phyloP scores from a whole-genome alignment of 495 filamentous ascomycete genomes.

The Tuber umbilicatum region DNA sequence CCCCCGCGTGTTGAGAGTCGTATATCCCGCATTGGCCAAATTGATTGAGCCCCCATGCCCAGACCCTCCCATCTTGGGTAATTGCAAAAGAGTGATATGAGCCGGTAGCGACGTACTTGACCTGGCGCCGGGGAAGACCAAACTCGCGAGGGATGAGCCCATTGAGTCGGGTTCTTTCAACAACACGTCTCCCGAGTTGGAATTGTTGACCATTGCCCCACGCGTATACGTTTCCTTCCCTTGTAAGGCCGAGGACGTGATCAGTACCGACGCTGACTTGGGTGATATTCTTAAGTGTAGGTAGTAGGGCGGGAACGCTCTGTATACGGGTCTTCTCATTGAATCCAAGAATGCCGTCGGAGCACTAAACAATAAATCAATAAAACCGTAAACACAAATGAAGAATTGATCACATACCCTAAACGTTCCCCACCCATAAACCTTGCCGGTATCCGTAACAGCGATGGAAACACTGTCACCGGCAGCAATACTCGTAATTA shows the following conservation, averaged over 20 bases:
- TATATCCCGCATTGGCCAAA: slow-evolving; percentile 72
- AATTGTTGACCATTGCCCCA: slow-evolving; percentile 70
- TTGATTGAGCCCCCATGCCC: slow-evolving; percentile 81
- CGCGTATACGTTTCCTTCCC: slow-evolving; percentile 57
- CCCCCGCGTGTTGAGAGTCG: slow-evolving; percentile 55
- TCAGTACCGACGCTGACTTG: slow-evolving; percentile 59
- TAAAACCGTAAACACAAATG: slow-evolving; percentile 6
- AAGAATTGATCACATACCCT: slow-evolving; percentile 47
- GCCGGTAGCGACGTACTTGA: slow-evolving; percentile 54
- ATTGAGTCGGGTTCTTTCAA: slow-evolving; percentile 54
- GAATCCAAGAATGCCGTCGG: slow-evolving; percentile 69
- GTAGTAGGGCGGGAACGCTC: slow-evolving; percentile 47
- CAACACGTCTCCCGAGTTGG: slow-evolving; percentile 65
- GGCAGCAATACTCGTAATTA: slow-evolving; percentile 56
- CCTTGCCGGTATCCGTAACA: slow-evolving; percentile 57
- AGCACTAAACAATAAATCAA: slow-evolving; percentile 44
- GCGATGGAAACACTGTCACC: slow-evolving; percentile 59
- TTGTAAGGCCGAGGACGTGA: slow-evolving; percentile 64
- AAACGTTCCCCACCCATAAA: slow-evolving; percentile 71
- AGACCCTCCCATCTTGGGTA: slow-evolving; percentile 62
- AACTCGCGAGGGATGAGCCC: slow-evolving; percentile 64
- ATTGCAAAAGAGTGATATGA: slow-evolving; percentile 73
- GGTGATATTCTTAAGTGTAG: slow-evolving; percentile 57
- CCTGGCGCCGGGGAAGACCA: slow-evolving; percentile 56
- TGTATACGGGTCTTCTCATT: slow-evolving; percentile 44